phyloP scores from a whole-genome alignment of 2,329 filamentous ascomycete genomes.

The Elsinoe arachidis region DNA sequence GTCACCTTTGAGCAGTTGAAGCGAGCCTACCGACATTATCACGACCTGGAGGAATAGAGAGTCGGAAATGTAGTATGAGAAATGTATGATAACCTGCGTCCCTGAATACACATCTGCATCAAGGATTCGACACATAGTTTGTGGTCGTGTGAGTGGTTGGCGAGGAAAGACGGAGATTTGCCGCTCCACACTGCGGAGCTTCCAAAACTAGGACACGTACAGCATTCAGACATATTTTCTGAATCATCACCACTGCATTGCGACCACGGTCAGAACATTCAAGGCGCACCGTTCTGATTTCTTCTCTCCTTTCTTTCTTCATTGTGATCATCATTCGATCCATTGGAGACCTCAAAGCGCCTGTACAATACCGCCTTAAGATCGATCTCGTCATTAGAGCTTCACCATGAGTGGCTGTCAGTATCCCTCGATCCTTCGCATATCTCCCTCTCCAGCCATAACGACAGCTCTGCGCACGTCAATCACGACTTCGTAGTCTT shows the following conservation, averaged over 20 bases:
- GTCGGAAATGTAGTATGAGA: neutral
- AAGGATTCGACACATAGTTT: neutral
- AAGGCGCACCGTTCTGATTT: conserved; percentile 21
- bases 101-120: neutral
- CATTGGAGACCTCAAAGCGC: neutral
- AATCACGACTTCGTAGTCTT: neutral
- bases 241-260: conserved; percentile 5
- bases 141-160: neutral
- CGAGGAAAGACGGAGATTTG: conserved; percentile 7
- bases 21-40: conserved; percentile 13
- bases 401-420: conserved; percentile 51
- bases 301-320: conserved; percentile 3
- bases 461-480: no score
- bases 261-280: conserved; percentile 5
- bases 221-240: conserved; percentile 7
- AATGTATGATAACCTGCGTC: neutral
- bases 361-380: conserved; percentile 11
- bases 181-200: conserved; percentile 13
- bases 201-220: conserved; percentile 11
- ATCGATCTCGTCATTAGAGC: conserved; percentile 15
- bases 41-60: conserved; percentile 15
- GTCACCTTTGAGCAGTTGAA: conserved; percentile 18
- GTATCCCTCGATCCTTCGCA: conserved; percentile 25
- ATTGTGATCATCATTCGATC: neutral
- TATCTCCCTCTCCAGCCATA: neutral